phyloP scores from a whole-genome alignment of 192 early-diverging fungal genomes.

The Coemansia sp. region DNA sequence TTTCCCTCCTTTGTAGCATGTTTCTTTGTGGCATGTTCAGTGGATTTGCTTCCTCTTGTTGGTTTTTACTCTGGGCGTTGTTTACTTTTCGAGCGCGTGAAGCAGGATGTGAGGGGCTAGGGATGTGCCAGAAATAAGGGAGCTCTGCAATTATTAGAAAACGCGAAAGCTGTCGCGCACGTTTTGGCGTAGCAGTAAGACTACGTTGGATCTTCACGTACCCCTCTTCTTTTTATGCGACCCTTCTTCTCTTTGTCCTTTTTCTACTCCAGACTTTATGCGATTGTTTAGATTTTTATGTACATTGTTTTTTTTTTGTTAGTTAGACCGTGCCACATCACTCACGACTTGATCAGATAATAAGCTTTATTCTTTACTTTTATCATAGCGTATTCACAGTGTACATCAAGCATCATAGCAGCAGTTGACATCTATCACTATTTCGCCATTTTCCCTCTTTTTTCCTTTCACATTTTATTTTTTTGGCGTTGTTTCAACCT shows the following conservation, averaged over 20 bases:
- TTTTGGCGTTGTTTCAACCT: background rate
- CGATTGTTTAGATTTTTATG: background rate
- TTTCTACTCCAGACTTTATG: background rate
- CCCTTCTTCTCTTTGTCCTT: constrained; percentile 7
- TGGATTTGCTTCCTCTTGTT: background rate
- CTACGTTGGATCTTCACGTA: background rate
- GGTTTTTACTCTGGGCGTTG: background rate
- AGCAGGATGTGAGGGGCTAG: too few relatives aligned
- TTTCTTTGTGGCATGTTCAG: background rate
- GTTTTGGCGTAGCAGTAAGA: background rate
- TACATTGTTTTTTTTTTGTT: background rate
- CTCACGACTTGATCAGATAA: background rate
- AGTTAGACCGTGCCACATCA: background rate
- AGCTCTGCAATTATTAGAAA: background rate
- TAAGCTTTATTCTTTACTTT: background rate
- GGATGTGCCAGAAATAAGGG: too few relatives aligned
- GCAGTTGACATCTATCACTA: background rate
- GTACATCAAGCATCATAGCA: background rate
- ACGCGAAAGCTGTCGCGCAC: background rate
- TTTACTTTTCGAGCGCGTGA: too few relatives aligned
- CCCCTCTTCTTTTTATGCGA: background rate
- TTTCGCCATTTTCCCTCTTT: background rate
- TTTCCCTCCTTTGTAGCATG: background rate
- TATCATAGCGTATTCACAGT: constrained; percentile 9
- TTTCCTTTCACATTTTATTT: background rate